A percentile compares a stretch with the other conserved stretches of the same genome.
phyloP scores from a whole-genome alignment of 495 filamentous ascomycete genomes.

The Peziza echinospora region DNA sequence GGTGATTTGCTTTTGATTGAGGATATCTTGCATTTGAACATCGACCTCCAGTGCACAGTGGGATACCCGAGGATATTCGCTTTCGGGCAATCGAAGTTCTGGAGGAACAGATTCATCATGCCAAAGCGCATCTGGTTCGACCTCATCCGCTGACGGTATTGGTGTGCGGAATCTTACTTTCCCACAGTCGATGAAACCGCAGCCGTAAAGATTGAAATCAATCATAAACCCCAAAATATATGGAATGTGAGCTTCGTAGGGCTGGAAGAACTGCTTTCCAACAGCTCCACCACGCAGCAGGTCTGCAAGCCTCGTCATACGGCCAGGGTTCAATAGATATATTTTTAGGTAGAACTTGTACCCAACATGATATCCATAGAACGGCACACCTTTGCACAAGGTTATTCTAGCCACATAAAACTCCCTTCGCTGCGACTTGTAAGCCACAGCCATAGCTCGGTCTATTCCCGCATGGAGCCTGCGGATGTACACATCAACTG shows the following conservation, averaged over 20 bases:
- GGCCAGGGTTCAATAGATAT: constrained; percentile 65
- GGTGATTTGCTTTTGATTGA: constrained; percentile 54
- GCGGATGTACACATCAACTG: constrained; percentile 27
- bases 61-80: constrained; percentile 49
- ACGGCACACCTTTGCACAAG: constrained; percentile 79
- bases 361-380: constrained; percentile 86
- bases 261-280: constrained; percentile 62
- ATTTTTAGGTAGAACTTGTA: constrained; percentile 85
- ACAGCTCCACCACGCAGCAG: constrained; percentile 69
- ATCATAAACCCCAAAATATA: constrained; percentile 93
- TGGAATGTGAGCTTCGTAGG: constrained; percentile 81
- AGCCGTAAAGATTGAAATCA: constrained; percentile 91
- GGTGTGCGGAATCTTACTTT: constrained; percentile 52
- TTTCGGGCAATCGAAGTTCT: constrained; percentile 34
- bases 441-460: constrained; percentile 60
- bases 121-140: constrained; percentile 46
- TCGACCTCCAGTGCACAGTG: constrained; percentile 80
- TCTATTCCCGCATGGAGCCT: constrained; percentile 58
- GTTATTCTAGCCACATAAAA: constrained; percentile 63
- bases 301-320: constrained; percentile 65
- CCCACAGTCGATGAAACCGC: constrained; percentile 53
- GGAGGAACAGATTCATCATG: constrained; percentile 44
- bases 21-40: constrained; percentile 66
- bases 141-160: constrained; percentile 43
- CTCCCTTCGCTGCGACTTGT: constrained; percentile 49